Evolutionary conservation across 129 eudicot species (phyloP).

Genomic region (Chrysanthemum seticuspe): DNA sequence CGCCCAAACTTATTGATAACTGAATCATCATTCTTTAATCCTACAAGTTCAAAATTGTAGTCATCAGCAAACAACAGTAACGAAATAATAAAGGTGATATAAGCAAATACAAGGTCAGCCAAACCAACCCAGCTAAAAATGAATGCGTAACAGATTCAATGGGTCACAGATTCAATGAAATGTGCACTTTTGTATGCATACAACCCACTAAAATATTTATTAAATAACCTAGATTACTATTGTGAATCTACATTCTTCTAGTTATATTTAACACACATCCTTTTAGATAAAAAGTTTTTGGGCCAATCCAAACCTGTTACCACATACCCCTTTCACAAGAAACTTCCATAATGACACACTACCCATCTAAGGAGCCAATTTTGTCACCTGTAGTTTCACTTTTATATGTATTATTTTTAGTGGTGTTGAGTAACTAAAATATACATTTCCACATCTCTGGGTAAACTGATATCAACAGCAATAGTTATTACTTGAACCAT

Average conservation of each 20-base stretch:
- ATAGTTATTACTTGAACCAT: conserved; percentile 17
- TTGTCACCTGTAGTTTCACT: not conserved
- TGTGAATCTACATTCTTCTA: too few relatives aligned
- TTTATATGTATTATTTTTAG: not conserved
- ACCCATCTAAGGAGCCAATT: not conserved
- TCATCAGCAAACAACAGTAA: conserved; percentile 27
- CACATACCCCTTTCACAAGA: not conserved
- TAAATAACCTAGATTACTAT: too few relatives aligned
- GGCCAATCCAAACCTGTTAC: not conserved
- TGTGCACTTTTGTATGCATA: too few relatives aligned
- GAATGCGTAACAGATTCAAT: conserved; percentile 12
- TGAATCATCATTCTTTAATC: conserved; percentile 46
- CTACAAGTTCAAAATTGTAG: conserved; percentile 33
- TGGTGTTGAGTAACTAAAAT: conserved; percentile 8
- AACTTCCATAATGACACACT: not conserved
- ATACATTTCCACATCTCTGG: not conserved
- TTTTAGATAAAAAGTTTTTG: not conserved
- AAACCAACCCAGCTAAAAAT: conserved; percentile 9
- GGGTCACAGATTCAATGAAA: not conserved
- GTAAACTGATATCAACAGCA: conserved; percentile 14
- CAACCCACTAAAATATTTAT: too few relatives aligned
- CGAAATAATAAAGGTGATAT: conserved; percentile 8
- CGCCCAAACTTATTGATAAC: conserved; percentile 63
- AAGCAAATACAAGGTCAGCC: conserved; percentile 14
- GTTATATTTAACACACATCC: too few relatives aligned